A percentile compares a stretch with the other conserved stretches of the same genome.
Evolutionary conservation across 805 yeast genomes (phyloP).

Genomic region (Clavispora carvajalis): DNA sequence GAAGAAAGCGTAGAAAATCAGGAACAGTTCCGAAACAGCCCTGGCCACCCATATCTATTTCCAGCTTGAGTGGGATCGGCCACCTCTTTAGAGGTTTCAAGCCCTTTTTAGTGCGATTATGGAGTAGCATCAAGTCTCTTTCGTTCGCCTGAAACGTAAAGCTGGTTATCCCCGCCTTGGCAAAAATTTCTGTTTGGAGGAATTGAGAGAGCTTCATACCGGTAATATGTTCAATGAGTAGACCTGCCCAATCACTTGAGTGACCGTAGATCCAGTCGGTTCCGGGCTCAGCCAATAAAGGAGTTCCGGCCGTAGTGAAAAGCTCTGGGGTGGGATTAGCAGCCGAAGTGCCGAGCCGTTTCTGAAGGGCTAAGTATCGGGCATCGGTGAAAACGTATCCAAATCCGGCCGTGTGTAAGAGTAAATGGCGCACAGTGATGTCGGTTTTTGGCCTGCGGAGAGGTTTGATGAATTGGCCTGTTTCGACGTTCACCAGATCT

Average conservation of each 20-base stretch:
- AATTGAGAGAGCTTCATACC: conserved; percentile 29
- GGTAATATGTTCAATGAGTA: conserved; percentile 28
- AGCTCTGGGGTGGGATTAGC: conserved; percentile 19
- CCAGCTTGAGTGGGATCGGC: conserved; percentile 12
- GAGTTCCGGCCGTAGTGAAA: conserved; percentile 22
- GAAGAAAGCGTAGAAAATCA: conserved; percentile 34
- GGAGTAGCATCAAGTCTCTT: conserved; percentile 5
- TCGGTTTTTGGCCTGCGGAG: conserved; percentile 8
- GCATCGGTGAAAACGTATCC: conserved; percentile 28
- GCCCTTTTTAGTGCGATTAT: background rate
- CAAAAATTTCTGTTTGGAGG: conserved; percentile 26
- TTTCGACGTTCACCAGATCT: conserved; percentile 10
- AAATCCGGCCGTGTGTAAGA: conserved; percentile 22
- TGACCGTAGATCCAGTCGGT: conserved; percentile 34
- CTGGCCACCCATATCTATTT: conserved; percentile 40
- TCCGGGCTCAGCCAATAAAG: conserved; percentile 32
- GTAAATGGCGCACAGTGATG: conserved; percentile 13
- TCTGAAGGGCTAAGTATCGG: conserved; percentile 21
- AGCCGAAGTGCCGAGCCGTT: conserved; percentile 14
- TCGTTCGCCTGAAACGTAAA: conserved; percentile 12
- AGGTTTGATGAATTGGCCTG: conserved; percentile 9
- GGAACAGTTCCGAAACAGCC: conserved; percentile 34
- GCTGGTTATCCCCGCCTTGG: conserved; percentile 29
- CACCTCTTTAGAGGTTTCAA: conserved; percentile 3
- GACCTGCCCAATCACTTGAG: conserved; percentile 35